These are phyloP conservation scores for Lithohypha guttulata DNA, from an alignment of 2,329 filamentous ascomycete species.

Conservation along the genomic window DNA sequence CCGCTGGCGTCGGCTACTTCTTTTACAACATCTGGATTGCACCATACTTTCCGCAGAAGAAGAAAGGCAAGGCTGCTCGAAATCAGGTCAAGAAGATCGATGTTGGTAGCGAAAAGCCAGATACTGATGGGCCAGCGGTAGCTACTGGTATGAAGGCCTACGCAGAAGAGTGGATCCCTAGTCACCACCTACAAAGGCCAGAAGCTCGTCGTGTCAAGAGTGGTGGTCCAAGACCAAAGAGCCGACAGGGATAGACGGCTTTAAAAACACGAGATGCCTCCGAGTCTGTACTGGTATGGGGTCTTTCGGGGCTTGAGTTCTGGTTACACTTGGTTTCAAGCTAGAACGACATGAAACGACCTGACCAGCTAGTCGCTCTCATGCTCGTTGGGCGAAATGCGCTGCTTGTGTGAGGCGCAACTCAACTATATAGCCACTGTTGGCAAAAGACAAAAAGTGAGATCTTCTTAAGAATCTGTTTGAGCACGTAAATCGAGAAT, in stretches of 20 bases:
- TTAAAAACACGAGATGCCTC: background rate
- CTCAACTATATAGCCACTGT: too few relatives aligned
- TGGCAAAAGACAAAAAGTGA: too few relatives aligned
- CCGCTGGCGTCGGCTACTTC: conserved; percentile 78
- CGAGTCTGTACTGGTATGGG: too few relatives aligned
- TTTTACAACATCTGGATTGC: conserved; percentile 98
- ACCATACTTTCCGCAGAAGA: conserved; percentile 77
- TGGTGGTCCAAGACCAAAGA: conserved; percentile 29
- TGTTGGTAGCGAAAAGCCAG: conserved; percentile 49
- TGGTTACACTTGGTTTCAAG: too few relatives aligned
- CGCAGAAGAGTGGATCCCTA: conserved; percentile 89
- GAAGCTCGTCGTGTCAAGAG: conserved; percentile 53
- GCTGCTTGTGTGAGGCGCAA: too few relatives aligned
- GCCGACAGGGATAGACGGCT: conserved; percentile 22
- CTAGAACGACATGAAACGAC: too few relatives aligned
- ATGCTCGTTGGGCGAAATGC: too few relatives aligned
- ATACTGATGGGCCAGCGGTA: conserved; percentile 59
- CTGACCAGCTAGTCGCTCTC: too few relatives aligned
- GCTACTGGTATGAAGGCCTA: conserved; percentile 63
- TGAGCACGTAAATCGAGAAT: too few relatives aligned
- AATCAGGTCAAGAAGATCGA: conserved; percentile 60
- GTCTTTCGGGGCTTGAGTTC: too few relatives aligned
- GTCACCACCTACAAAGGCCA: conserved; percentile 78
- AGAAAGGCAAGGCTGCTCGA: conserved; percentile 39
- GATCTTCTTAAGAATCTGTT: too few relatives aligned